Base-by-base conservation (phyloP, 257 asterid species). In the Fraxinus cuspidata region DNA sequence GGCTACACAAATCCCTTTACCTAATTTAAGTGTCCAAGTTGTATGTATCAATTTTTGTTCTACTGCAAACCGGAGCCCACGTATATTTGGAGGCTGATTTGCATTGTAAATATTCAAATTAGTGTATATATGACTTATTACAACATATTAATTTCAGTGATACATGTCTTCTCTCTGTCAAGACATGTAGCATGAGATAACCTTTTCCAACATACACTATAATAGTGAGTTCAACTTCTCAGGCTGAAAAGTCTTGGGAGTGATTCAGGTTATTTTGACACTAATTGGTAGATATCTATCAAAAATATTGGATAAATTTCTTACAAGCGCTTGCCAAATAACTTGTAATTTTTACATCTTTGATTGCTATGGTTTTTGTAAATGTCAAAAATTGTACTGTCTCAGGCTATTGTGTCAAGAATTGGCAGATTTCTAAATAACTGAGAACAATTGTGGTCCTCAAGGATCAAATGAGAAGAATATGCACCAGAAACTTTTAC, bases 81-180 rank as follows among this genome's bases (percentile, higher is more conserved):
- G 72, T 34, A 37, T 29, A 66, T 71, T 68, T 65, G 63, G 78
- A 78, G 77, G 76, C 38, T 56, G 28, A 65, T 71, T 53, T 79
- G 28, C 74, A 67, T 58, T 37, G 58, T 77, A 21, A 76, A 63
- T 67, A 63, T 40, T 72, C 51, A 47, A 63, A 75, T 34, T 28
- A 56, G 44, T 51, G 60, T 58, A 60, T 65, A 69, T 29, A 73
- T 34, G 71, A 71, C 47, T 78, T 38, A 9, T 67, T 58, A 31
- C 27, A 19, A 23, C 21, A 60, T 76, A 77, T 76, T 34, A 60
- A 49, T 78, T 12, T 60, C 51, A 27, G 21, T 7, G 70, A 79
- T 81, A 79, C 77, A 69, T 70, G 40, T 76, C 23, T 15, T 63
- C 35, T 72, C 56, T 78, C 72, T 25, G 11, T 34, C 37, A n/a